A percentile compares a stretch with the other conserved stretches of the same genome.
phyloP scores from a whole-genome alignment of 192 early-diverging fungal species.

The Gigaspora rosea region DNA sequence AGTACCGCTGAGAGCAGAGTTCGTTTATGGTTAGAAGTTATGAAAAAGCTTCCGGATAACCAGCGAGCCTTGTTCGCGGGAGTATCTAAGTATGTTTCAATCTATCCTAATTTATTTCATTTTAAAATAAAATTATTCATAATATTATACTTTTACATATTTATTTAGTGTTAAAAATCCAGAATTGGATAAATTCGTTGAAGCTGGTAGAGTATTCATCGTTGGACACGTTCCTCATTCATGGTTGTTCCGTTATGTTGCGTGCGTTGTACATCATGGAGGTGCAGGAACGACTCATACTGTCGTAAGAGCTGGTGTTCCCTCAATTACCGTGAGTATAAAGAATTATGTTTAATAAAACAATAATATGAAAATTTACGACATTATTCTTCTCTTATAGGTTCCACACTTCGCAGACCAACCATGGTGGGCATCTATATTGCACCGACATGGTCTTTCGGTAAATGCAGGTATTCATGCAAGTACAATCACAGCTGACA shows the following conservation, averaged over 20 bases:
- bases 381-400: neutral
- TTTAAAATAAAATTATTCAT: neutral
- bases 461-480: neutral
- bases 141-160: neutral
- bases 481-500: neutral
- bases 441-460: neutral
- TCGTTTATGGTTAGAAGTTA: neutral
- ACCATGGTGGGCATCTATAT: constrained; percentile 17
- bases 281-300: neutral
- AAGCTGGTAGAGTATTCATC: neutral
- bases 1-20: neutral
- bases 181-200: neutral
- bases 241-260: neutral
- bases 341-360: neutral
- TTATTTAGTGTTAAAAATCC: neutral
- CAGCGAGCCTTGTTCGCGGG: constrained; percentile 7
- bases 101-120: neutral
- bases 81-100: neutral
- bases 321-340: neutral
- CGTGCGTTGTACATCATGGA: constrained; percentile 10
- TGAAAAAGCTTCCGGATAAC: neutral
- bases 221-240: neutral
- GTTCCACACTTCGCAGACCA: neutral
- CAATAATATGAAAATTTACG: neutral
- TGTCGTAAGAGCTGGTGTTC: constrained; percentile 11